A percentile compares a stretch with the other conserved stretches of the same genome.
These are phyloP conservation scores for Berberis thunbergii DNA, from an alignment of 164 flowering plant genomes.

Conservation along the genomic window DNA sequence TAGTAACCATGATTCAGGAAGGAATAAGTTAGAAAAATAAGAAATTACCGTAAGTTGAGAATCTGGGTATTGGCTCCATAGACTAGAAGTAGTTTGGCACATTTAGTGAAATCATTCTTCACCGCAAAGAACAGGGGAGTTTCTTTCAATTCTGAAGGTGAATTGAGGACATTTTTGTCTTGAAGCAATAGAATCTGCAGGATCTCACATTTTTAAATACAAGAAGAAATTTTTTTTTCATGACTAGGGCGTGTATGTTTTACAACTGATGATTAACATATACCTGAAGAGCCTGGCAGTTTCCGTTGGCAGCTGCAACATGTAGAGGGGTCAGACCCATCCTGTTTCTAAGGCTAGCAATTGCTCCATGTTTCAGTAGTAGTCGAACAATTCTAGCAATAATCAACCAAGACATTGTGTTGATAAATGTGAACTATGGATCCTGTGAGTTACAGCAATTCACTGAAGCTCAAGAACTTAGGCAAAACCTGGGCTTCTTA, in stretches of 20 bases:
- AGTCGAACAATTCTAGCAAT: slow-evolving; percentile 25
- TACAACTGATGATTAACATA: neutral
- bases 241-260: too few species aligned
- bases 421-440: slow-evolving; percentile 10
- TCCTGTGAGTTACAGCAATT: neutral
- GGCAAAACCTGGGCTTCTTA: slow-evolving; percentile 26
- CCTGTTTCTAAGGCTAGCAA: slow-evolving; percentile 30
- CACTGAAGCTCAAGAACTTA: neutral
- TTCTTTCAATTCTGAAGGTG: slow-evolving; percentile 41
- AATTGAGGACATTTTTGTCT: slow-evolving; percentile 30
- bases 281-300: slow-evolving; percentile 37
- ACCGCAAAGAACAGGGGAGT: slow-evolving; percentile 59
- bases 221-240: too few species aligned
- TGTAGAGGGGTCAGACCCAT: slow-evolving; percentile 48
- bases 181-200: slow-evolving; percentile 31
- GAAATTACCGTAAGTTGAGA: slow-evolving; percentile 40
- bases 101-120: slow-evolving; percentile 36
- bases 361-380: slow-evolving; percentile 44
- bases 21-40: neutral
- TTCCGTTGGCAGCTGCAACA: slow-evolving; percentile 43
- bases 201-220: too few species aligned
- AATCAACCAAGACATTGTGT: neutral
- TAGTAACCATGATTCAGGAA: neutral
- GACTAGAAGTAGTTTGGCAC: slow-evolving; percentile 41
- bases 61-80: slow-evolving; percentile 47